phyloP scores from a whole-genome alignment of 495 filamentous ascomycete species.

The Staphylotrichum tortipilum region DNA sequence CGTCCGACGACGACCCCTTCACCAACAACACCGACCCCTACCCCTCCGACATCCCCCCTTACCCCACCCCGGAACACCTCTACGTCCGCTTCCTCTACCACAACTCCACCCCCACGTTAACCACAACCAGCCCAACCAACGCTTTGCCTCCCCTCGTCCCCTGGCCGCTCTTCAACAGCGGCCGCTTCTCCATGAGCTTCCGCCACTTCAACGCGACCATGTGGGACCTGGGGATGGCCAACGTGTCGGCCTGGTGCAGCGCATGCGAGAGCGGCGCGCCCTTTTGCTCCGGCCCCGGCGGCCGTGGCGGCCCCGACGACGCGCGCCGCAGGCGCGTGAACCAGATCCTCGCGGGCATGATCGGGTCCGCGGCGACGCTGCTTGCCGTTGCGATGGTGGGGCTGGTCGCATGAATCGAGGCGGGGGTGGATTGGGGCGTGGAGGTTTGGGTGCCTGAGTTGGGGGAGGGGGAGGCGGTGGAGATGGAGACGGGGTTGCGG shows the following conservation, averaged over 20 bases:
- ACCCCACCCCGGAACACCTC: conserved; percentile 21
- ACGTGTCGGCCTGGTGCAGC: not conserved
- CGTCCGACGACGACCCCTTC: not conserved
- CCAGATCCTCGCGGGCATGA: not conserved
- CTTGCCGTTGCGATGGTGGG: not conserved
- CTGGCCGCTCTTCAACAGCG: not conserved
- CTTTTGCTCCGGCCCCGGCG: not conserved
- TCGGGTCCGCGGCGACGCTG: not conserved
- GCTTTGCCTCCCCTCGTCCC: not conserved
- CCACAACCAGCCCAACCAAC: not conserved
- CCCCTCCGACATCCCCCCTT: not conserved
- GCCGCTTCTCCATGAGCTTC: not conserved
- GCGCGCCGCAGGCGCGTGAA: not conserved
- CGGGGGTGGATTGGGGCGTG: not conserved
- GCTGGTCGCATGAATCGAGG: not conserved
- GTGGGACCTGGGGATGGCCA: not conserved
- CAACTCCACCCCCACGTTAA: conserved; percentile 16
- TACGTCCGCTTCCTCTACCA: conserved; percentile 36
- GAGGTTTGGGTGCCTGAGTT: not conserved
- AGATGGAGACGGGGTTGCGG: too few species aligned
- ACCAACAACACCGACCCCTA: not conserved
- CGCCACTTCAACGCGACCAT: conserved; percentile 2
- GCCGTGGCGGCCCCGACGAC: too few species aligned
- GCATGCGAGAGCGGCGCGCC: not conserved
- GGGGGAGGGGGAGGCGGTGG: not conserved